These are phyloP conservation scores for Cyberlindnera maclurae DNA, from an alignment of 805 yeast species.

Conservation along the genomic window DNA sequence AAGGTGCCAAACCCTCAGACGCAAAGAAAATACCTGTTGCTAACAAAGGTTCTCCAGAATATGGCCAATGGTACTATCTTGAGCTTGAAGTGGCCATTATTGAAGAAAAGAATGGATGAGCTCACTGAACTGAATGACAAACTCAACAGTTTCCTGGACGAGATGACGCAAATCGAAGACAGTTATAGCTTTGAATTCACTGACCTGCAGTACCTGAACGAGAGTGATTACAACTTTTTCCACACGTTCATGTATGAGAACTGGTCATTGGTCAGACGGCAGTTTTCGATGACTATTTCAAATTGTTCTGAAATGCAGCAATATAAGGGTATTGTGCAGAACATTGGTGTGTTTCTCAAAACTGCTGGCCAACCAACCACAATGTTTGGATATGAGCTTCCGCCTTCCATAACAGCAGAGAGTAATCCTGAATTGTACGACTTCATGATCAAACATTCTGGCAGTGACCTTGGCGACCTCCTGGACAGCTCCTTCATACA, in stretches of 20 bases:
- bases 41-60: slow-evolving; percentile 80
- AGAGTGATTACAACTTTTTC: slow-evolving; percentile 30
- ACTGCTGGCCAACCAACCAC: slow-evolving; percentile 55
- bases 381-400: slow-evolving; percentile 48
- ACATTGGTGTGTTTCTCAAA: slow-evolving; percentile 41
- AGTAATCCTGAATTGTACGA: slow-evolving; percentile 53
- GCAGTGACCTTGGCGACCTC: slow-evolving; percentile 41
- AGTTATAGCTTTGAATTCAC: slow-evolving; percentile 18
- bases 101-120: slow-evolving; percentile 36
- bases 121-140: slow-evolving; percentile 31
- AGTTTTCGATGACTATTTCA: slow-evolving; percentile 12
- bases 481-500: slow-evolving; percentile 42
- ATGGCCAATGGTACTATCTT: slow-evolving; percentile 77
- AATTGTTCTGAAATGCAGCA: slow-evolving; percentile 16
- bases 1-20: slow-evolving; percentile 33
- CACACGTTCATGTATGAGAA: slow-evolving; percentile 46
- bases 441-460: slow-evolving; percentile 62
- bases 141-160: slow-evolving; percentile 35
- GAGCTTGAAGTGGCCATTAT: slow-evolving; percentile 56
- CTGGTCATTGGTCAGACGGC: slow-evolving; percentile 33
- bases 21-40: slow-evolving; percentile 62
- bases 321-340: slow-evolving; percentile 26
- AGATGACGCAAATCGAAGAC: slow-evolving; percentile 24
- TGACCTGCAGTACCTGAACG: slow-evolving; percentile 16
- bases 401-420: slow-evolving; percentile 44